These are phyloP conservation scores for Lipomyces sp. DNA, from an alignment of 805 yeast species.

Conservation along the genomic window DNA sequence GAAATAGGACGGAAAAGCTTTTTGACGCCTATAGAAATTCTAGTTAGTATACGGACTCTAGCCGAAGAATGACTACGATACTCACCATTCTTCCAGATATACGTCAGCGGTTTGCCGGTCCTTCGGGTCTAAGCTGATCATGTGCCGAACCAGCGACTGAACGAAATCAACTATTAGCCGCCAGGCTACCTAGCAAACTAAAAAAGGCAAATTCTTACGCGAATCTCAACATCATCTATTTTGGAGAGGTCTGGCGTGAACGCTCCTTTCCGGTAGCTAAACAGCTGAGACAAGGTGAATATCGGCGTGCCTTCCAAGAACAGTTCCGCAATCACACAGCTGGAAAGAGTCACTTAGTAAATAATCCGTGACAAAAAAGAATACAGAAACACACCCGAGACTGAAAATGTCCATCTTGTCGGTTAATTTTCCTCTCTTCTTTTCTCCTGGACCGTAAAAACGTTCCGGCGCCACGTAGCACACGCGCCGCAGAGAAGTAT, in stretches of 20 bases:
- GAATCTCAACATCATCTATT: conserved; percentile 51
- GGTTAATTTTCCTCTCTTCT: conserved; percentile 42
- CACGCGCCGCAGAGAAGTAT: conserved; percentile 77
- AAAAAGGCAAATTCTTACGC: conserved; percentile 33
- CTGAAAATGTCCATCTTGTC: conserved; percentile 68
- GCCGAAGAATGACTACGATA: conserved; percentile 56
- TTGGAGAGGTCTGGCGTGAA: conserved; percentile 60
- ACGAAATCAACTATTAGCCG: background rate
- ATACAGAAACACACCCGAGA: conserved; percentile 52
- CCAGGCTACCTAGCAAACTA: background rate
- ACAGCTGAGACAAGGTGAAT: conserved; percentile 81
- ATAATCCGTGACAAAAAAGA: too few species aligned
- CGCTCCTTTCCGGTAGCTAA: conserved; percentile 71
- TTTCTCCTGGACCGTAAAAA: conserved; percentile 44
- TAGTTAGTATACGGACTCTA: background rate
- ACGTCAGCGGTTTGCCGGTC: conserved; percentile 56
- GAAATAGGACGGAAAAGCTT: conserved; percentile 29
- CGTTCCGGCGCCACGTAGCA: conserved; percentile 96
- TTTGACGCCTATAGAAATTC: conserved; percentile 6
- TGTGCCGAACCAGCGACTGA: conserved; percentile 48
- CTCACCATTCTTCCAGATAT: conserved; percentile 51
- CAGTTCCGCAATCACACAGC: conserved; percentile 84
- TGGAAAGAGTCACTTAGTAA: too few species aligned
- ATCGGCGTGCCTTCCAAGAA: conserved; percentile 82
- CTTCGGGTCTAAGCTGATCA: conserved; percentile 63